Base-by-base conservation (phyloP, 2,329 filamentous ascomycete genomes). In the Ophioceras dolichostomum region DNA sequence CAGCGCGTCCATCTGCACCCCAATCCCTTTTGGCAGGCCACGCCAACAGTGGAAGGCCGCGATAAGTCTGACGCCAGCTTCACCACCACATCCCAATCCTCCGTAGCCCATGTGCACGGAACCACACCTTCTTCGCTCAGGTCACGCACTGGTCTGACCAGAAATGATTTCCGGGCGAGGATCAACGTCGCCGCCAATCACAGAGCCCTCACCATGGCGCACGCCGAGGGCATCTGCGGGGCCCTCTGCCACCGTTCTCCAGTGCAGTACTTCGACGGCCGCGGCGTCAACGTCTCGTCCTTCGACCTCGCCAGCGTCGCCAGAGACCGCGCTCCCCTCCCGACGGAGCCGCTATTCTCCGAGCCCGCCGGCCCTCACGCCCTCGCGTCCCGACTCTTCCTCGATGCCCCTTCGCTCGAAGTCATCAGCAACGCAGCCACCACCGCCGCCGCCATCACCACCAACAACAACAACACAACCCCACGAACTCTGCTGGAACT, bases 1-100 rank as follows among this genome's bases (percentile, higher is more conserved):
- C 51, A 55, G 10, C 62, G 62, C 4, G 55, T 83, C n/a, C 61
- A 60, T 19, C 46, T 79, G 3, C 67, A 74, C 39, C 78, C 79
- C 1, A 85, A 84, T 47, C 73, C 73, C 0, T 77, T 81, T 41
- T 59, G 68, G 39, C 56, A 66, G 36, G 48, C 45, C 2, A 20
- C 38, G 8, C 39, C 42, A 5, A 30, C 36, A 20, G 36, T 41
- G 19, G 33, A 36, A 5, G 19, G 20, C 36, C 30, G 32, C 31
- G 35, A 41, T n/a, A n/a, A n/a, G n/a, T n/a, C n/a, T n/a, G n/a
- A n/a, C n/a, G n/a, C n/a, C n/a, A n/a, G n/a, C n/a, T n/a, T n/a
- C n/a, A n/a, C n/a, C n/a, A n/a, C n/a, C n/a, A n/a, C n/a, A n/a
- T n/a, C n/a, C n/a, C n/a, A n/a, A n/a, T n/a, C n/a, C n/a, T n/a